Conservation (phyloP, 495 filamentous ascomycete genomes). For the Clohesyomyces aquaticus region DNA sequence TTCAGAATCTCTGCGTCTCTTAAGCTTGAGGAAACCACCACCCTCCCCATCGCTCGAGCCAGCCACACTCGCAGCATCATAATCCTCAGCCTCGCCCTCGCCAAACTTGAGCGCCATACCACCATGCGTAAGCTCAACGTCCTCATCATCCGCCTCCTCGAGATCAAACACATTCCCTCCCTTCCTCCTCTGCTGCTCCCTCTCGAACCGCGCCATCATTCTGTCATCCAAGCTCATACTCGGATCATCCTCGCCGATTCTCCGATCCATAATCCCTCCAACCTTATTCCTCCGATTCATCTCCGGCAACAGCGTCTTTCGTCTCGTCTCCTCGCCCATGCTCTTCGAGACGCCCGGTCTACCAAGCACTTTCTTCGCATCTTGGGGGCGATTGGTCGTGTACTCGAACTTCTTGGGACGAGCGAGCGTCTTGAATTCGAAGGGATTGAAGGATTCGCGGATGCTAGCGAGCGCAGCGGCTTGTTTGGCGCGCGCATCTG, state of each 20-base stretch:
- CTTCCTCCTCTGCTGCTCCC: conserved; percentile 77
- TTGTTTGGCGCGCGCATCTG: conserved; percentile 71
- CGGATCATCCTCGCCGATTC: conserved; percentile 95
- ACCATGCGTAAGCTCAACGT: conserved; percentile 79
- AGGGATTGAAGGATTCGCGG: conserved; percentile 95
- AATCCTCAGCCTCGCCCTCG: conserved; percentile 67
- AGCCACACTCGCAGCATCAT: conserved; percentile 38
- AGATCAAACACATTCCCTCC: conserved; percentile 83
- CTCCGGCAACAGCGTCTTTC: conserved; percentile 79
- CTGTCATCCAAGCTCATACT: conserved; percentile 92
- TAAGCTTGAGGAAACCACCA: conserved; percentile 59
- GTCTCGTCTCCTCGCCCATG: conserved; percentile 81
- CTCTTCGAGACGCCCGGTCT: conserved; percentile 84
- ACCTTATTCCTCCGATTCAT: conserved; percentile 86
- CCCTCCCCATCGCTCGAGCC: conserved; percentile 47
- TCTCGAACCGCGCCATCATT: conserved; percentile 85
- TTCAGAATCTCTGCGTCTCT: conserved; percentile 61
- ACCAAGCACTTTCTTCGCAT: conserved; percentile 57
- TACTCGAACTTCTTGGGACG: conserved; percentile 75
- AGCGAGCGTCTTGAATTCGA: conserved; percentile 78
- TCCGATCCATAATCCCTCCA: conserved; percentile 87
- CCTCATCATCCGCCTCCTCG: conserved; percentile 77
- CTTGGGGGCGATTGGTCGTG: conserved; percentile 62
- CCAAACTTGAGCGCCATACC: conserved; percentile 72
- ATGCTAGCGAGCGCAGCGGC: conserved; percentile 77